Percentiles rank a stretch among this genome's conserved stretches.
These are phyloP conservation scores for Fusarium sp. DNA, from an alignment of 2,329 filamentous ascomycete genomes.

Conservation along the genomic window DNA sequence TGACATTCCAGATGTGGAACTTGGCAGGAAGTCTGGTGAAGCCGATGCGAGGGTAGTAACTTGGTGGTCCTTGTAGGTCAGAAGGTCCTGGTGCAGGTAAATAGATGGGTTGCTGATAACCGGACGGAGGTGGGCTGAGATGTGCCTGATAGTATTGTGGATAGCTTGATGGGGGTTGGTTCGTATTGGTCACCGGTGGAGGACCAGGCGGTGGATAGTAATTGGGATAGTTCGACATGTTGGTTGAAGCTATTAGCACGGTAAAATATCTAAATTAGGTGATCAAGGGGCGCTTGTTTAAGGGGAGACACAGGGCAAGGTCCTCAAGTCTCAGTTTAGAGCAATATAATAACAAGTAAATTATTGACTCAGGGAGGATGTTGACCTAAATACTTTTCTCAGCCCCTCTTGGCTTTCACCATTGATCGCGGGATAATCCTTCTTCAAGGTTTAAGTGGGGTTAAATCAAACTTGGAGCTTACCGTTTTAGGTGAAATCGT, in stretches of 20 bases:
- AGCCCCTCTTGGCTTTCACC: too few species aligned
- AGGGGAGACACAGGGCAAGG: accelerated
- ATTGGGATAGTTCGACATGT: not conserved
- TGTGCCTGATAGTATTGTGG: not conserved
- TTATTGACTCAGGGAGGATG: not conserved
- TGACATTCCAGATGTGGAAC: not conserved
- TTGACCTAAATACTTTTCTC: not conserved
- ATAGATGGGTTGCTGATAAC: not conserved
- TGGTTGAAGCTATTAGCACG: accelerated
- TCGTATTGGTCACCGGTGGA: not conserved
- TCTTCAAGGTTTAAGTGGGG: not conserved
- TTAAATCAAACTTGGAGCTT: not conserved
- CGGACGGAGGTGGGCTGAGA: accelerated
- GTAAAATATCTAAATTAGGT: too few species aligned
- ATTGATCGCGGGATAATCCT: not conserved
- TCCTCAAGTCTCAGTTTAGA: accelerated
- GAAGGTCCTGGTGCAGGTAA: not conserved
- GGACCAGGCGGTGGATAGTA: not conserved
- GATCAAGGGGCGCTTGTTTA: accelerated
- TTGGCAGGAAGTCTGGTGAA: not conserved
- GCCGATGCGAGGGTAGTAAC: not conserved
- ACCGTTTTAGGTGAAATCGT: not conserved
- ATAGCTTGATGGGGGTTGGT: accelerated
- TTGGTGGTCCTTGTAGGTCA: not conserved
- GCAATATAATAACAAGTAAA: not conserved